Evolutionary conservation across 2,329 filamentous ascomycete genomes (phyloP), one percentile per base, ranked within the genome.

Genomic region (Penicillium capsulatum): DNA sequence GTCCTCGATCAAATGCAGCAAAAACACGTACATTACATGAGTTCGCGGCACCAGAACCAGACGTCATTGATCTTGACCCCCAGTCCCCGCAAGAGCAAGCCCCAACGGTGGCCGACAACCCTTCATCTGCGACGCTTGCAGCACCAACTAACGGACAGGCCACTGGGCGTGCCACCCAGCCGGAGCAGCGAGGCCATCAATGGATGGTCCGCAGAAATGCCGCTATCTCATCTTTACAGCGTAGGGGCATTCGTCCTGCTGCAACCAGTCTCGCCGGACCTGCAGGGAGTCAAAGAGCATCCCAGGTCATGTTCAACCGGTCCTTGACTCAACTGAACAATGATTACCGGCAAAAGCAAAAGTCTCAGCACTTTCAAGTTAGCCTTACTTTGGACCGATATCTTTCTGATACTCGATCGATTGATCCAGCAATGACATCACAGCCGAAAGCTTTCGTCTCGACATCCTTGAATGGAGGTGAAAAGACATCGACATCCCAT

Each of bases 371-470:
- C 8, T 43, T 44, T 15, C 50, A 48, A 26, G 47, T 50, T 10
- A 62, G 55, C 19, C 39, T 65, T 19, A 54, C 63, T 6, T 43
- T 69, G 7, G 55, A 65, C 46, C 63, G 66, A 14, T 69, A 61
- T 38, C 58, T 69, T 26, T 50, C 57, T 3, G 50, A 52, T 19
- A 45, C 36, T 34, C 41, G 10, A 5, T 28, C 26, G 26, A n/a
- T n/a, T 4, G 26, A n/a, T 14, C 26, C 26, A 11, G 5, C 26
- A 22, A 22, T 28, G 26, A 28, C 5, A 11, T 28, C 26, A 7
- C 26, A 6, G 4, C 11, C 26, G 13, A 28, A 11, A 4, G 6
- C 26, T n/a, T 28, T 14, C 11, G 13, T 14, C 6, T n/a, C 13
- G 4, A 4, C 9, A 28, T 14, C 26, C 6, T 6, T 6, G 9